phyloP scores from a whole-genome alignment of 257 asterid genomes.

The Solanum tarapatanum region DNA sequence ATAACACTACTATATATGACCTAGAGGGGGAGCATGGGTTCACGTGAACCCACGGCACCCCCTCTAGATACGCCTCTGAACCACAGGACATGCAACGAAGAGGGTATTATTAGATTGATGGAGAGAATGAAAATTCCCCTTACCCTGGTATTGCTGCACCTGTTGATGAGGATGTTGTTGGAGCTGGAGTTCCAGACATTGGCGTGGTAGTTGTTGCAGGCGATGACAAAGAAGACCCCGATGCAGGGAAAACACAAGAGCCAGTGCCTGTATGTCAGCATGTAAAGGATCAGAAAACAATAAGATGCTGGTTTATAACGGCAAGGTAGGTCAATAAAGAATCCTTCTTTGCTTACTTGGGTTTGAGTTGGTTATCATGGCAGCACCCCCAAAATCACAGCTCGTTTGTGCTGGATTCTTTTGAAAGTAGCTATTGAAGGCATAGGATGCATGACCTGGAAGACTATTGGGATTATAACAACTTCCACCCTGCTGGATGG shows the following conservation, averaged over 20 bases:
- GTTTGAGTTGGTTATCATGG: slow-evolving; percentile 46
- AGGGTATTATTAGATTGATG: neutral
- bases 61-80: no score
- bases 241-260: slow-evolving; percentile 45
- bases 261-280: slow-evolving; percentile 51
- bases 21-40: no score
- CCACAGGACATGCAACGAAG: neutral
- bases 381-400: slow-evolving; percentile 88
- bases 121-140: neutral
- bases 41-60: no score
- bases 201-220: slow-evolving; percentile 7
- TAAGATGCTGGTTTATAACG: neutral
- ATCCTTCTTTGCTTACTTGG: slow-evolving; percentile 53
- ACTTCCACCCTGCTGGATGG: slow-evolving; percentile 49
- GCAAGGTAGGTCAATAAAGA: neutral
- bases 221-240: slow-evolving; percentile 19
- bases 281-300: neutral
- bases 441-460: slow-evolving; percentile 72
- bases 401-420: slow-evolving; percentile 66
- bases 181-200: slow-evolving; percentile 17
- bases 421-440: slow-evolving; percentile 77
- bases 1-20: no score
- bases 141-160: slow-evolving; percentile 47
- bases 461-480: slow-evolving; percentile 65
- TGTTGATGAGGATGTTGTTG: slow-evolving; percentile 37